Percentiles rank a stretch among this genome's conserved stretches.
Evolutionary conservation across 1,284 basidiomycete genomes (phyloP).

Genomic region (Melampsora larici-populina): DNA sequence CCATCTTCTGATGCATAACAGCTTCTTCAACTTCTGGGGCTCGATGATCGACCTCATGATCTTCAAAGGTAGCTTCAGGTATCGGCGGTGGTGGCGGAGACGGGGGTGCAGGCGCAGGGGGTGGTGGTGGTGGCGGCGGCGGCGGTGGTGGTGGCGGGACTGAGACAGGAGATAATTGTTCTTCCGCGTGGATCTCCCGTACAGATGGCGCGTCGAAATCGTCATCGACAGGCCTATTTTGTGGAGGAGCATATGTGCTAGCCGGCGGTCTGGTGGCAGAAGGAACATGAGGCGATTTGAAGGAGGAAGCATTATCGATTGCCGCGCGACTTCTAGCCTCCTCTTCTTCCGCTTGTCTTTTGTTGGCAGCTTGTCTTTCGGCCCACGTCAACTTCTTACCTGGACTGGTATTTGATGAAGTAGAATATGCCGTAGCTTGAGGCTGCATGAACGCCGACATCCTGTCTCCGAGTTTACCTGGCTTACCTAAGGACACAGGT

Average conservation of each 20-base stretch:
- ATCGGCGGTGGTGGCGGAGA: slow-evolving; percentile 1
- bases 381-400: slow-evolving; percentile 77
- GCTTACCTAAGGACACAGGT: slow-evolving; percentile 75
- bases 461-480: slow-evolving; percentile 78
- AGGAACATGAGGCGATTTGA: slow-evolving; percentile 51
- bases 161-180: neutral
- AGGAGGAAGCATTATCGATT: slow-evolving; percentile 45
- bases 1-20: slow-evolving; percentile 42
- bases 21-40: slow-evolving; percentile 33
- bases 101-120: neutral
- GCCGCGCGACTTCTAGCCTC: slow-evolving; percentile 67
- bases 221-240: slow-evolving; percentile 57
- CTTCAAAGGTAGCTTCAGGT: slow-evolving; percentile 32
- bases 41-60: slow-evolving; percentile 36
- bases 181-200: neutral
- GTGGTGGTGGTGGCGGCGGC: neutral
- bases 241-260: slow-evolving; percentile 57
- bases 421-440: slow-evolving; percentile 44
- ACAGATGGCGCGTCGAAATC: slow-evolving; percentile 45
- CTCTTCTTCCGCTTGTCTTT: slow-evolving; percentile 77
- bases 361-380: slow-evolving; percentile 78
- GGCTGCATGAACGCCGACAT: slow-evolving; percentile 56
- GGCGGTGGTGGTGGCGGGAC: neutral
- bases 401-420: slow-evolving; percentile 49
- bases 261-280: slow-evolving; percentile 54